Base-by-base conservation (phyloP, 768 basidiomycete genomes). In the Boletus reticuloceps region DNA sequence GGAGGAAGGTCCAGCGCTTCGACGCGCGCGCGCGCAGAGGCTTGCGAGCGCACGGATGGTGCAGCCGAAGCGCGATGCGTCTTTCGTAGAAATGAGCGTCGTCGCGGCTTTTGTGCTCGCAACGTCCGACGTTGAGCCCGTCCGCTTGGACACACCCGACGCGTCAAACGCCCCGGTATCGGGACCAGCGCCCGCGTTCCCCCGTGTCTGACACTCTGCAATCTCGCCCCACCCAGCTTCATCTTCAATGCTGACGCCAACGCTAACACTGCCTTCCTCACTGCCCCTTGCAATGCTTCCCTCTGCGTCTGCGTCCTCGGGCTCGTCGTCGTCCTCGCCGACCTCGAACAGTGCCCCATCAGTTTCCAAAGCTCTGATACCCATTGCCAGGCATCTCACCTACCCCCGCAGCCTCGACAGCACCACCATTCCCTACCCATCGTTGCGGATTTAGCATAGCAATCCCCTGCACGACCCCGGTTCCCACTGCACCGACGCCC, bases 401-500 rank as follows among this genome's bases (percentile, higher is more conserved):
- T 7, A n/a, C 19, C 2, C 40, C 47, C 6, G 20, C 19, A 19
- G 40, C 44, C 27, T 5, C 29, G 11, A 13, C 44, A 10, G 8
- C 50, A 25, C 54, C 46, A 5, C 45, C 69, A 16, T 69, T 71
- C 16, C 84, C 86, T 10, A 79, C 85, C 92, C 91, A 96, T 54
- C 88, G 78, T 65, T 90, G 86, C 1, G 94, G 93, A 65, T 95
- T 95, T 34, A 95, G 77, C 91, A 94, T 95, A 1, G 87, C 76
- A 37, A 94, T 86, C 2, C 93, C 93, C 54, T 87, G 88, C 4
- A 85, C 91, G 3, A 92, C 89, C 9, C 85, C 89, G 3, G 75
- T 83, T 0, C 88, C 84, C 4, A 47, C 85, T 80, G 32, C 87
- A 1, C 58, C 71, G 0, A 80, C 86, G 13, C 82, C 86, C 4